phyloP scores from a whole-genome alignment of 139 green algal genomes.

The Chlorella vulgaris region DNA sequence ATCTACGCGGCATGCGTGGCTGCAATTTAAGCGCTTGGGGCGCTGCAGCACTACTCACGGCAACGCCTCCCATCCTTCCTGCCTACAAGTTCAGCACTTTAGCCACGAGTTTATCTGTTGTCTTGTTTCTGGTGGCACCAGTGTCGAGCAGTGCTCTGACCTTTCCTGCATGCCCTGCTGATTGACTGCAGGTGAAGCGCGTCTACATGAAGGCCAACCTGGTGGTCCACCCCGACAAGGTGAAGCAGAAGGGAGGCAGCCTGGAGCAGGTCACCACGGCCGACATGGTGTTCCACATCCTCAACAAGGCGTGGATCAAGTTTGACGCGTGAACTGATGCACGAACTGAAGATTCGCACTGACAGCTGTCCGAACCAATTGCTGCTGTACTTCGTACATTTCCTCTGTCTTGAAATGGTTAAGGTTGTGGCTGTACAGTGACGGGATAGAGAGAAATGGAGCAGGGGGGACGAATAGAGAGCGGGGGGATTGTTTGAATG shows the following conservation, averaged over 20 bases:
- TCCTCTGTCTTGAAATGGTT: too few species aligned
- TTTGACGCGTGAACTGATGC: slow-evolving; percentile 50
- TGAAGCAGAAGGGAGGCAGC: slow-evolving; percentile 84
- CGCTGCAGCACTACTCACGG: too few species aligned
- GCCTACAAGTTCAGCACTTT: too few species aligned
- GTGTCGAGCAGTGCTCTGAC: not conserved
- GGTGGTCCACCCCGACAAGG: slow-evolving; percentile 96
- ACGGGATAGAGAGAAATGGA: too few species aligned
- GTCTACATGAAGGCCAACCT: slow-evolving; percentile 92
- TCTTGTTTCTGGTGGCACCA: not conserved
- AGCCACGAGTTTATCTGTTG: too few species aligned
- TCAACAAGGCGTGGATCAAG: slow-evolving; percentile 82
- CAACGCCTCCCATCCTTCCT: too few species aligned
- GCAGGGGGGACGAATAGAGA: too few species aligned
- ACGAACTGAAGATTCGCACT: not conserved
- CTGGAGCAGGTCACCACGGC: slow-evolving; percentile 84
- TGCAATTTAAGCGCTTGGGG: not conserved
- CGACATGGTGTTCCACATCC: slow-evolving; percentile 91
- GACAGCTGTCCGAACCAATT: too few species aligned
- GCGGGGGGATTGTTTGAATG: too few species aligned
- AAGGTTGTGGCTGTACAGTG: too few species aligned
- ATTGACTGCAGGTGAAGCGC: slow-evolving; percentile 68
- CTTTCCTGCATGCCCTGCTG: not conserved
- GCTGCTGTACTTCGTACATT: too few species aligned
- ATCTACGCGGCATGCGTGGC: not conserved